Evolutionary conservation across 768 basidiomycete genomes (phyloP).

Genomic region (Kwoniella heveanensis): DNA sequence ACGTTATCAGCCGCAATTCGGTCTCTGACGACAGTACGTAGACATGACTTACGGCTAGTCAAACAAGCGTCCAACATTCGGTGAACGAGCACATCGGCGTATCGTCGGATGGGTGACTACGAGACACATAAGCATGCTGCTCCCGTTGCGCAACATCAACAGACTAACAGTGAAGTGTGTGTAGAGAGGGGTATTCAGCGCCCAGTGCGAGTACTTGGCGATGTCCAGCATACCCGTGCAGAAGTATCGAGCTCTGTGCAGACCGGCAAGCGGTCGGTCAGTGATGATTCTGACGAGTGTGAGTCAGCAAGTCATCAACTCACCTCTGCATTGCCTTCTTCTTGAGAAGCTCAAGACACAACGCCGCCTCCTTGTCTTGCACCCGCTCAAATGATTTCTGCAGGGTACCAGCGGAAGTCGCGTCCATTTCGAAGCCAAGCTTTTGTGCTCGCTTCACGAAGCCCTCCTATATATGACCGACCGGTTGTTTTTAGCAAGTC

Average conservation of each 20-base stretch:
- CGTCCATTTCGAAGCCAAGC: conserved; percentile 80
- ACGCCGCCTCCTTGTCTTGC: conserved; percentile 69
- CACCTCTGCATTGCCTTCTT: conserved; percentile 82
- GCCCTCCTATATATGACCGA: conserved; percentile 62
- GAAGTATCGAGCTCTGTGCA: conserved; percentile 83
- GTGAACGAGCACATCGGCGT: conserved; percentile 88
- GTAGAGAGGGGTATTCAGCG: conserved; percentile 85
- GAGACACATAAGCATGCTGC: conserved; percentile 57
- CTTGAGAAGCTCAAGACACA: conserved; percentile 77
- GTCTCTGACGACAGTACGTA: not conserved
- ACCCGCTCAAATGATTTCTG: conserved; percentile 83
- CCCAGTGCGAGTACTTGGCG: conserved; percentile 93
- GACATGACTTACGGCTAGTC: conserved; percentile 38
- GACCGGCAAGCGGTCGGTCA: not conserved
- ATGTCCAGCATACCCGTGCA: conserved; percentile 99
- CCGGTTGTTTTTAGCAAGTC: conserved; percentile 47
- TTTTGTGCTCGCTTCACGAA: conserved; percentile 80
- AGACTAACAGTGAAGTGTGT: conserved; percentile 59
- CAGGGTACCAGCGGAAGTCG: conserved; percentile 72
- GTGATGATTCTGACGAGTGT: not conserved
- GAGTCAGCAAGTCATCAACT: conserved; percentile 1
- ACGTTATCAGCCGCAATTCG: not conserved
- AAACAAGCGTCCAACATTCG: conserved; percentile 91
- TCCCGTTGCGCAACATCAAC: conserved; percentile 59
- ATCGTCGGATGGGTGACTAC: conserved; percentile 65